Evolutionary conservation across 2,329 filamentous ascomycete genomes (phyloP).

Genomic region (Fusarium incarnatum): DNA sequence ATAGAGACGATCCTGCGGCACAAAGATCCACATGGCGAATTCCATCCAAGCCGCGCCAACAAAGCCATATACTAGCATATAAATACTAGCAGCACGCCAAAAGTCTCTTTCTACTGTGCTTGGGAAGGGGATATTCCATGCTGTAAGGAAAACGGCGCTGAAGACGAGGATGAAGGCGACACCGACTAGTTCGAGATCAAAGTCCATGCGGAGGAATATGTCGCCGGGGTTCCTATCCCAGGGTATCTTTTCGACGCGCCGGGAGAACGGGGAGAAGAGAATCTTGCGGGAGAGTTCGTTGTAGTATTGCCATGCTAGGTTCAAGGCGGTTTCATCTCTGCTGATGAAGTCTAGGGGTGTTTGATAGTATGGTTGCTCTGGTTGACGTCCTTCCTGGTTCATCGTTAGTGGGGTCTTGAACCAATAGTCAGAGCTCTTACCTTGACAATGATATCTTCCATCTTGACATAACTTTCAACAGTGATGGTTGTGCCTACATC

Average conservation of each 20-base stretch:
- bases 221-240: conserved; percentile 23
- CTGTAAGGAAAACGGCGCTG: conserved; percentile 7
- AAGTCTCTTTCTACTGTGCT: neutral
- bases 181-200: conserved; percentile 17
- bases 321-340: conserved; percentile 19
- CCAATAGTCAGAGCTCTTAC: neutral
- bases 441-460: neutral
- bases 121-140: conserved; percentile 20
- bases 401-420: neutral
- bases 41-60: conserved; percentile 22
- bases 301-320: conserved; percentile 26
- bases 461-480: neutral
- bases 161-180: conserved; percentile 26
- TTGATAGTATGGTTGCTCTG: conserved; percentile 9
- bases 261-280: conserved; percentile 15
- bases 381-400: neutral
- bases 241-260: neutral
- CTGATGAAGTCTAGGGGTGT: conserved; percentile 21
- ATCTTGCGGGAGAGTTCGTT: conserved; percentile 15
- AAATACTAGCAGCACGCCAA: conserved; percentile 19
- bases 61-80: conserved; percentile 15
- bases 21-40: conserved; percentile 22
- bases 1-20: neutral
- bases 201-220: conserved; percentile 21
- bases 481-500: conserved; percentile 10